phyloP scores from a whole-genome alignment of 768 basidiomycete genomes.

The Xerocomellus chrysenteron region DNA sequence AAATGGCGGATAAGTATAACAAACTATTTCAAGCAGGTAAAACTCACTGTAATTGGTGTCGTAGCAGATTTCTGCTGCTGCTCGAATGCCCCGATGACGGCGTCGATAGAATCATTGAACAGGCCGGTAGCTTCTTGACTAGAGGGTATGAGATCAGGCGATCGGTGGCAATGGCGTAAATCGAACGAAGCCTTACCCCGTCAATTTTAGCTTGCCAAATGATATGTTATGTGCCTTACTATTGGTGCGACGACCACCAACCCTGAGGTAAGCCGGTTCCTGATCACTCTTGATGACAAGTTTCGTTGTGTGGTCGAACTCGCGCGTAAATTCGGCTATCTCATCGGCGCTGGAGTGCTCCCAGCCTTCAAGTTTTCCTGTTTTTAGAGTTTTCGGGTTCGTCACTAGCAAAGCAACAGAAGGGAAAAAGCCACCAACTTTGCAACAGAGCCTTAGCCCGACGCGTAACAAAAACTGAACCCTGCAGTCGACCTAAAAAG shows the following conservation, averaged over 20 bases:
- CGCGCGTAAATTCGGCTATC: conserved; percentile 1
- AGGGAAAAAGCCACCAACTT: neutral
- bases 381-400: neutral
- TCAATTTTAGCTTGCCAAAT: conserved; percentile 9
- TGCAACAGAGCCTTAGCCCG: neutral
- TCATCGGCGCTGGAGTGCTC: neutral
- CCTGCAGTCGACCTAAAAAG: conserved; percentile 42
- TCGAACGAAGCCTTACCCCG: conserved; percentile 10
- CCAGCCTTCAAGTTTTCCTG: conserved; percentile 1
- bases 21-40: neutral
- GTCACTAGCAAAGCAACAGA: neutral
- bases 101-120: conserved; percentile 8
- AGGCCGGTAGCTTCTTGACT: conserved; percentile 12
- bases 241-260: neutral
- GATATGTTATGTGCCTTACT: neutral
- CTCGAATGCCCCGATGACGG: conserved; percentile 12
- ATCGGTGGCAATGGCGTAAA: rapidly evolving
- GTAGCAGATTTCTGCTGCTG: neutral
- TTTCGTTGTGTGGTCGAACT: conserved; percentile 4
- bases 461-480: conserved; percentile 43
- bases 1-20: neutral
- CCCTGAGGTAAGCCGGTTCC: conserved; percentile 9
- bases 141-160: neutral
- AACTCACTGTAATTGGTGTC: conserved; percentile 1
- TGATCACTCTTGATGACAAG: conserved; percentile 1